phyloP scores from a whole-genome alignment of 805 yeast genomes.

The Metschnikowia santaceciliae region DNA sequence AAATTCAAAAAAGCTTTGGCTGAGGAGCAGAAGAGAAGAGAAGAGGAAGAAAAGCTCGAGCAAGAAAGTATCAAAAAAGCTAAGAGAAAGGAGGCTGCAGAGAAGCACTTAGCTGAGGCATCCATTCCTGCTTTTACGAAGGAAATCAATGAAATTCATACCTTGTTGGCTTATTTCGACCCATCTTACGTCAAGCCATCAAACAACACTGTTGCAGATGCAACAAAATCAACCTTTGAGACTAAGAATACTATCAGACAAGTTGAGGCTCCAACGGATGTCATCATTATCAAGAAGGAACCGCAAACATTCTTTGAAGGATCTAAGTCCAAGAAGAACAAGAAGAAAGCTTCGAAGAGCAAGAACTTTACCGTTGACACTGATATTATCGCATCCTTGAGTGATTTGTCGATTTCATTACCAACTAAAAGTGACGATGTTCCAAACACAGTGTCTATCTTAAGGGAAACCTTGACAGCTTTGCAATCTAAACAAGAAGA shows the following conservation, averaged over 20 bases:
- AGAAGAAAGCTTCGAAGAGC: slow-evolving; percentile 44
- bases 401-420: slow-evolving; percentile 70
- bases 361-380: slow-evolving; percentile 71
- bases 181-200: slow-evolving; percentile 67
- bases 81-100: slow-evolving; percentile 54
- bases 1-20: slow-evolving; percentile 65
- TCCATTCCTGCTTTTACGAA: slow-evolving; percentile 78
- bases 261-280: slow-evolving; percentile 60
- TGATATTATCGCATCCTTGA: slow-evolving; percentile 68
- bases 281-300: slow-evolving; percentile 59
- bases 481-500: slow-evolving; percentile 73
- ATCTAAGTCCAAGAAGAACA: slow-evolving; percentile 41
- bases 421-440: slow-evolving; percentile 77
- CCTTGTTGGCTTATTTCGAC: slow-evolving; percentile 69
- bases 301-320: slow-evolving; percentile 57
- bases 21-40: slow-evolving; percentile 65
- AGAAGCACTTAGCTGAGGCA: slow-evolving; percentile 67
- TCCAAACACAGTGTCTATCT: slow-evolving; percentile 56
- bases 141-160: slow-evolving; percentile 75
- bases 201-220: slow-evolving; percentile 24
- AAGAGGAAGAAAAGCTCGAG: slow-evolving; percentile 59
- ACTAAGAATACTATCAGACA: slow-evolving; percentile 38
- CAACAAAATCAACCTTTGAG: slow-evolving; percentile 22
- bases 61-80: slow-evolving; percentile 49
- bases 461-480: slow-evolving; percentile 68